Evolutionary conservation across 2,329 filamentous ascomycete genomes (phyloP).

Genomic region (Alternaria gansuensis): DNA sequence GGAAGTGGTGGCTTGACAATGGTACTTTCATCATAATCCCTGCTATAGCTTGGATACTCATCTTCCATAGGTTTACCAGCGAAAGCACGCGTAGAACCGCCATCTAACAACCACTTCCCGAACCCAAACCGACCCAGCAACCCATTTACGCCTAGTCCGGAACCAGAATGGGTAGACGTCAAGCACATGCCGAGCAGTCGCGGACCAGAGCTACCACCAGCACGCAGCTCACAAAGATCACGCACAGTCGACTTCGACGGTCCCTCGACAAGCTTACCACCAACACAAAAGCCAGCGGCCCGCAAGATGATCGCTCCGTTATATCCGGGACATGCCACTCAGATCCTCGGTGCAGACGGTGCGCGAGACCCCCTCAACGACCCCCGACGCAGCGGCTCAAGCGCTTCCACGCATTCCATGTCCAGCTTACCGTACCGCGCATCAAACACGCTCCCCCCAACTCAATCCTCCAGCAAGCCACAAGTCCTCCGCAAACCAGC

Average conservation of each 20-base stretch:
- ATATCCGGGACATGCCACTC: conserved; percentile 34
- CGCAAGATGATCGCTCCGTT: conserved; percentile 47
- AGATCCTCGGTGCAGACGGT: conserved; percentile 37
- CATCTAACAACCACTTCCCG: conserved; percentile 68
- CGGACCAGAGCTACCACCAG: conserved; percentile 45
- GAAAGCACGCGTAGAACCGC: conserved; percentile 74
- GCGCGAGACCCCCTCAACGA: conserved; percentile 27
- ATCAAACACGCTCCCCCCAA: conserved; percentile 19
- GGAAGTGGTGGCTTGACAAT: conserved; percentile 72
- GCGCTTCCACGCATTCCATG: conserved; percentile 46
- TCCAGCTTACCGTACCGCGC: conserved; percentile 32
- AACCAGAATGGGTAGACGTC: conserved; percentile 82
- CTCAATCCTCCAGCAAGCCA: conserved; percentile 24
- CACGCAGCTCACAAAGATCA: conserved; percentile 43
- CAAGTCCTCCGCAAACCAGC: conserved; percentile 48
- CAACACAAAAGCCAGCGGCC: conserved; percentile 30
- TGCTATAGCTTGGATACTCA: conserved; percentile 34
- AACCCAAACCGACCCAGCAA: conserved; percentile 82
- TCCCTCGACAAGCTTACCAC: conserved; percentile 34
- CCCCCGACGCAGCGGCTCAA: conserved; percentile 37
- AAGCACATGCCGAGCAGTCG: conserved; percentile 30
- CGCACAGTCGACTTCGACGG: conserved; percentile 45
- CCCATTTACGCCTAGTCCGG: conserved; percentile 76
- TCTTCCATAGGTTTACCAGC: conserved; percentile 70
- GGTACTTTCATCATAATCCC: conserved; percentile 65